Base-by-base conservation (phyloP, 140 eudicot species). In the Erigeron philadelphicus region DNA sequence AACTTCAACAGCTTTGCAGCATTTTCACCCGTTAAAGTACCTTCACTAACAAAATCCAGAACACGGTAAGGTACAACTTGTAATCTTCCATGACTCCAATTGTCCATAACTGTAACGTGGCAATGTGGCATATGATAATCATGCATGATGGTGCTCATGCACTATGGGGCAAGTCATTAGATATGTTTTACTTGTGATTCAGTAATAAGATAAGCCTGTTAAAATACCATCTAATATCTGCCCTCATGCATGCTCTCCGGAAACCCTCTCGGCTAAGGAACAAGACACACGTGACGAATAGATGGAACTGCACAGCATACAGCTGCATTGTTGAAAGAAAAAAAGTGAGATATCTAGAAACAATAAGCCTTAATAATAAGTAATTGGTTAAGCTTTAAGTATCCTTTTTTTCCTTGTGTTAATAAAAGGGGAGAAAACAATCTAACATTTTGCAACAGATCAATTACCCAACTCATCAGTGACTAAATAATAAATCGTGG, bases 201-300 rank as follows among this genome's bases (percentile, higher is more conserved):
- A 64, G 47, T 41, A 71, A 58, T 18, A 40, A 70, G 41, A 48
- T 38, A 71, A 43, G 75, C 66, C 62, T 64, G 74, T 47, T 70
- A 73, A 8, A 2, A 43, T 84, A 86, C 96, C 96, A 78, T 72
- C 79, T 78, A 70, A 84, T 69, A 72, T 89, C 95, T 65, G 93
- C 95, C 80, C 98, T 84, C 98, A 93, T 81, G 81, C 98, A 93
- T 61, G 95, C 98, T 76, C 96, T 79, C 64, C 94, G 81, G 59
- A 93, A 93, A 59, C 98, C 98, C 83, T 89, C 96, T 19, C 96
- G 89, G 73, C 98, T 93, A 52, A 89, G 90, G 81, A 86, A 93
- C 78, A 93, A 79, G 23, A 89, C 78, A 70, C 95, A 89, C 47
- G 95, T 93, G 45, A 89, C 84, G 53, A 89, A 93, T n/a, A 93